Conservation (phyloP, 1,284 basidiomycete species). For the Peniophora sp. region DNA sequence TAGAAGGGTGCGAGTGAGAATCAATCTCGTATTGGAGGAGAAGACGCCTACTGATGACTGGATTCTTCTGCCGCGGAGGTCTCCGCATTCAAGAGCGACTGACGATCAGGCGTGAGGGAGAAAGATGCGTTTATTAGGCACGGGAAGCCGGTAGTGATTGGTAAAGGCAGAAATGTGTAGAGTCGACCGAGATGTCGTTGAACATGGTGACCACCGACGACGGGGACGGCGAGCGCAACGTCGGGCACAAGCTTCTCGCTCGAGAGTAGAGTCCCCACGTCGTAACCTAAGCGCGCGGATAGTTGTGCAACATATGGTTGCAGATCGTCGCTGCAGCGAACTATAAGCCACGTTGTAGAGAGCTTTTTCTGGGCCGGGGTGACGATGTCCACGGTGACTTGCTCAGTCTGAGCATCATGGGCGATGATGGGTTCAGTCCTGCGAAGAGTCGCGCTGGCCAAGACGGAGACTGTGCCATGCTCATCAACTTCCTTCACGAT, state of each 20-base stretch:
- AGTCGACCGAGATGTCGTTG: slow-evolving; percentile 24
- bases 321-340: slow-evolving; percentile 17
- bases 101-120: slow-evolving; percentile 37
- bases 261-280: slow-evolving; percentile 18
- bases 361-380: not conserved
- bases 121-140: slow-evolving; percentile 39
- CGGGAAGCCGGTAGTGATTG: slow-evolving; percentile 35
- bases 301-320: slow-evolving; percentile 17
- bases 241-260: slow-evolving; percentile 31
- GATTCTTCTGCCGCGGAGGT: slow-evolving; percentile 30
- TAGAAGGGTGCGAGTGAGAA: not conserved
- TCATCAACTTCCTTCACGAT: slow-evolving; percentile 29
- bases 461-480: slow-evolving; percentile 15
- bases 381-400: not conserved
- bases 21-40: no score
- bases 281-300: slow-evolving; percentile 15
- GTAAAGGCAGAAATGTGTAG: slow-evolving; percentile 41
- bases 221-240: slow-evolving; percentile 29
- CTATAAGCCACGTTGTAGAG: slow-evolving; percentile 17
- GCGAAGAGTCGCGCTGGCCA: slow-evolving; percentile 7
- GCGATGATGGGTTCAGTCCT: not conserved
- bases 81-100: slow-evolving; percentile 33
- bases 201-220: not conserved
- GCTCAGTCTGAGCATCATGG: not conserved
- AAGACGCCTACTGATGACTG: slow-evolving; percentile 28